Evolutionary conservation across 108 stramenopile genomes (phyloP), one percentile per base, ranked within the genome.

Genomic region (Pseudonitzschia delicatissima): DNA sequence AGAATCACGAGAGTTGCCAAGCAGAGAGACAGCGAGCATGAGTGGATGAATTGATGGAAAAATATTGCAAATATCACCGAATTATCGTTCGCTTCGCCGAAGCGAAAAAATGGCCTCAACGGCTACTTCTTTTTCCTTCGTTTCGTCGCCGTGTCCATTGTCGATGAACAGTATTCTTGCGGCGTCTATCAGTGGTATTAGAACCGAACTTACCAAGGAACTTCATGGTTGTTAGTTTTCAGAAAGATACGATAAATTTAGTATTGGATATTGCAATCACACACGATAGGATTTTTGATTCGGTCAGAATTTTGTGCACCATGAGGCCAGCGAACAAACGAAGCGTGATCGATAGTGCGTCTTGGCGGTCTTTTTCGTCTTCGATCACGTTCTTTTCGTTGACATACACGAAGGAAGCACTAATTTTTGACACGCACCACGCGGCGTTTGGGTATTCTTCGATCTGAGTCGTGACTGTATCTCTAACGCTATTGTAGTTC

Each of bases 121-220:
- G 40, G 40, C 40, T 42, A 42, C 15, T 15, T 42, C n/a, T n/a
- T n/a, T n/a, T n/a, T n/a, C n/a, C n/a, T n/a, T n/a, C n/a, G n/a
- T n/a, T n/a, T n/a, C n/a, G n/a, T n/a, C n/a, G n/a, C n/a, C n/a
- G n/a, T n/a, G n/a, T n/a, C n/a, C n/a, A n/a, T n/a, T n/a, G n/a
- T n/a, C n/a, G n/a, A n/a, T n/a, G n/a, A n/a, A n/a, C n/a, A n/a
- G n/a, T n/a, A n/a, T n/a, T n/a, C n/a, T n/a, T n/a, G n/a, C n/a
- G n/a, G n/a, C n/a, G n/a, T n/a, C n/a, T n/a, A n/a, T n/a, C n/a
- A n/a, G n/a, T n/a, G n/a, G n/a, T n/a, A n/a, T n/a, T n/a, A n/a
- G n/a, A n/a, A n/a, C n/a, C n/a, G n/a, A n/a, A 67, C 53, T 53
- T 67, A 67, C 66, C 66, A 0, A 67, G 37, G 39, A 67, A 67